Base-by-base conservation (phyloP, 1,139 yeast species). In the Blastobotrys ciferrii region DNA sequence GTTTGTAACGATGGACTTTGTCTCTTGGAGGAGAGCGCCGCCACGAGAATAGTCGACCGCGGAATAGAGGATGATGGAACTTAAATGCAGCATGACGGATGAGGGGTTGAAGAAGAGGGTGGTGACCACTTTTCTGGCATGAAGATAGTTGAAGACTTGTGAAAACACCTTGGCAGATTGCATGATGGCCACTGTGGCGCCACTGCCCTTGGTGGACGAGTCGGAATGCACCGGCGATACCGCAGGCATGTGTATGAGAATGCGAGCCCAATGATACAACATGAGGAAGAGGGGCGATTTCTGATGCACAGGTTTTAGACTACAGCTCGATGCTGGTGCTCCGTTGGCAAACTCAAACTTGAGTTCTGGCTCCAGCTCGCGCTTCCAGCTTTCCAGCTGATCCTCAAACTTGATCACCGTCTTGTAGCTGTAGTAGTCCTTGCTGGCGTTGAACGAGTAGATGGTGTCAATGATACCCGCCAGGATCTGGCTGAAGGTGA, bases 21-120 rank as follows among this genome's bases (percentile, higher is more conserved):
- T 81, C 45, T 83, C 87, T 61, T 79, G 84, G 59, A 83, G 81
- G 49, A 88, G 67, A 0, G 92, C 83, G 0, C 96, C 96, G 20
- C 92, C 89, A 61, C 87, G 81, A 2, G 88, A 82, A 62, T 87
- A 87, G 56, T 87, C 96, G 50, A 88, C 71, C 0, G 88, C 80
- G 7, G 95, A 91, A 55, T 82, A 82, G 1, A 95, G 87, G 15
- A 87, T 86, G 48, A 87, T 65, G 14, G 87, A 70, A 0, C 89
- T 76, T 53, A 84, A 75, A 43, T 89, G 71, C 0, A 89, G 81
- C 58, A 81, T 80, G 52, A 84, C 80, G 50, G 94, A 69, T 0
- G 89, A 72, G n/a, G 82, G 71, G 59, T 86, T 87, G 41, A 86
- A 61, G 0, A 95, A 95, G 11, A 87, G 65, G 0, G 95, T 68